Conservation (phyloP, 2,329 filamentous ascomycete genomes). For the Cercospora sesami region DNA sequence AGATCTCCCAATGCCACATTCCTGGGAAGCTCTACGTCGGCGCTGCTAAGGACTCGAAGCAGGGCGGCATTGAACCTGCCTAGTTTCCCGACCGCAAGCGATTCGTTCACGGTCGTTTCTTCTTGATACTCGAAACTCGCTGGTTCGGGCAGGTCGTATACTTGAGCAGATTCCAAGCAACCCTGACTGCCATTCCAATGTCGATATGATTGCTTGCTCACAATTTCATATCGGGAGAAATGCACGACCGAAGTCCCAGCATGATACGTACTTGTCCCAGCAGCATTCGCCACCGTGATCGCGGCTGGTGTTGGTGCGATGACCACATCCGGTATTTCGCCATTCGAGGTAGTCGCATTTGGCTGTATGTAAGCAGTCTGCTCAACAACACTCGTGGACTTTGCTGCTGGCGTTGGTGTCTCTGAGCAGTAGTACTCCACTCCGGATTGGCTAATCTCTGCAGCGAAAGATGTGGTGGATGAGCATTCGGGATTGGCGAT, state of each 20-base stretch:
- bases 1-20: slow-evolving; percentile 38
- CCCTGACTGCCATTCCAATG: slow-evolving; percentile 33
- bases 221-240: slow-evolving; percentile 48
- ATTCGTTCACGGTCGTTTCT: slow-evolving; percentile 30
- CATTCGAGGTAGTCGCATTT: slow-evolving; percentile 33
- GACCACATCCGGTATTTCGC: slow-evolving; percentile 34
- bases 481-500: slow-evolving; percentile 33
- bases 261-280: slow-evolving; percentile 25
- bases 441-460: slow-evolving; percentile 22
- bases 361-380: slow-evolving; percentile 34
- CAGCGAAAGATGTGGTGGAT: slow-evolving; percentile 29
- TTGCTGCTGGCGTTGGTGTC: slow-evolving; percentile 36
- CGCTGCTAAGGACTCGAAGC: slow-evolving; percentile 33
- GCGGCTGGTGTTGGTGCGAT: slow-evolving; percentile 35
- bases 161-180: slow-evolving; percentile 39
- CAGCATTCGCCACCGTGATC: slow-evolving; percentile 28
- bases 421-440: slow-evolving; percentile 28
- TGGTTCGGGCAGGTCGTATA: slow-evolving; percentile 39
- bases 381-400: slow-evolving; percentile 35
- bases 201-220: slow-evolving; percentile 34
- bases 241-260: slow-evolving; percentile 45
- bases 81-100: slow-evolving; percentile 23
- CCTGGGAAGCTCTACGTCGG: slow-evolving; percentile 11
- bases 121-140: slow-evolving; percentile 43
- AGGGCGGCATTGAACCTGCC: slow-evolving; percentile 40